Base-by-base conservation (phyloP, 768 basidiomycete genomes). In the Tylopilus vinaceipallidus region DNA sequence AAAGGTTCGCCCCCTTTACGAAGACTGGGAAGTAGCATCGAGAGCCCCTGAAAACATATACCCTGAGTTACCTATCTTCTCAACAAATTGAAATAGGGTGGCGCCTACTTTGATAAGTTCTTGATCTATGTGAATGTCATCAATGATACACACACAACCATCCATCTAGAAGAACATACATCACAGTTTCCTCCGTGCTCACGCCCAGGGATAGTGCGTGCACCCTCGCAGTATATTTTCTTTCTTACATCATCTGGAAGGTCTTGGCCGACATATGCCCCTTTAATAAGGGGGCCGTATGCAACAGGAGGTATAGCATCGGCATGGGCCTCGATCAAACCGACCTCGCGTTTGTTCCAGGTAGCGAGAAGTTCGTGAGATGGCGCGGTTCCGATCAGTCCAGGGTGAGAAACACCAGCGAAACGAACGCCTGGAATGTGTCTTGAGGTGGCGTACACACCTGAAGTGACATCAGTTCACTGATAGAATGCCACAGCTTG, bases 101-200 rank as follows among this genome's bases (percentile, higher is more conserved):
- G 13, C 9, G 8, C 19, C 26, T 56, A 80, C 79, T 71, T 76
- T n/a, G 84, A 86, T 37, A 88, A 62, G 59, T 86, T 86, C 68
- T 88, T 88, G 65, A 88, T 88, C 84, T 87, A 64, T 49, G 52
- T 47, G 34, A 40, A 32, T 50, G 27, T 45, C 17, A 22, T 49
- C 23, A 57, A 13, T 12, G 12, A 36, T 5, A 24, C 19, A 16
- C 17, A 16, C 8, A 47, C 3, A 32, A 24, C 8, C 7, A 36
- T 12, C 14, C 5, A 7, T 29, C 6, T 0, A 6, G 26, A 29
- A 34, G 34, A 22, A 39, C 53, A 73, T 74, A 79, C 85, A 68
- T 87, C 84, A 59, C 84, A 86, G 51, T 87, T 86, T 24, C 88
- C 88, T 16, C 88, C 87, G 63, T 89, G 86, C 62, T 91, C 87